Conservation (phyloP, 495 filamentous ascomycete genomes). For the Paragyromitra xinjiangensis region DNA sequence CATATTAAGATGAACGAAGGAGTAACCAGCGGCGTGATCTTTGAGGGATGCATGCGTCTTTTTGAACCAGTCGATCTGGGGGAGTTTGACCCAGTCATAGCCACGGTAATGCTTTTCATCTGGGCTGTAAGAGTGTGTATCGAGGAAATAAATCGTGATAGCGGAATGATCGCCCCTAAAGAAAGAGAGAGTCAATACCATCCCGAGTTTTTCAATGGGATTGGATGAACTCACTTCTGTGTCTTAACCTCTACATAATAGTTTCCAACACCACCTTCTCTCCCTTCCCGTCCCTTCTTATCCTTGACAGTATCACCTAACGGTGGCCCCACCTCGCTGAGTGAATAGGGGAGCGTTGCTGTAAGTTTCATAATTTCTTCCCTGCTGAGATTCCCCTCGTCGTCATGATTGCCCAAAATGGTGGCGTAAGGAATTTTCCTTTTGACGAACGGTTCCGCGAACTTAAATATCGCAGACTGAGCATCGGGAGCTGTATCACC, state of each 20-base stretch:
- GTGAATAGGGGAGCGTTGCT: slow-evolving; percentile 85
- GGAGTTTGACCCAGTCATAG: slow-evolving; percentile 95
- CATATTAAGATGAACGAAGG: slow-evolving; percentile 91
- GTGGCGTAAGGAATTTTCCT: slow-evolving; percentile 90
- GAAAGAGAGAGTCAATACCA: slow-evolving; percentile 4
- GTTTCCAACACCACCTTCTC: slow-evolving; percentile 90
- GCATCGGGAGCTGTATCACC: slow-evolving; percentile 90
- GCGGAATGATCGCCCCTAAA: slow-evolving; percentile 81
- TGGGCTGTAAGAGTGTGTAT: slow-evolving; percentile 90
- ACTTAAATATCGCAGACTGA: slow-evolving; percentile 95
- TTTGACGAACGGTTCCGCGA: slow-evolving; percentile 82
- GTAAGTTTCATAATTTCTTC: slow-evolving; percentile 82
- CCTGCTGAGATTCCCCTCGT: slow-evolving; percentile 84
- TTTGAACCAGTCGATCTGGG: slow-evolving; percentile 94
- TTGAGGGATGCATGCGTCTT: slow-evolving; percentile 74
- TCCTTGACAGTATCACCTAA: slow-evolving; percentile 46
- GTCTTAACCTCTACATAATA: slow-evolving; percentile 92
- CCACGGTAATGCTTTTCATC: slow-evolving; percentile 85
- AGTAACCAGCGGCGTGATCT: slow-evolving; percentile 69
- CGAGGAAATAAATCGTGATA: slow-evolving; percentile 89
- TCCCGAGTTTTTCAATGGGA: neutral
- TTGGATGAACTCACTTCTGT: slow-evolving; percentile 61
- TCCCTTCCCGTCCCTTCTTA: slow-evolving; percentile 55
- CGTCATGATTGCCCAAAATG: slow-evolving; percentile 98
- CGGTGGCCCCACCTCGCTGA: slow-evolving; percentile 80